A percentile compares a stretch with the other conserved stretches of the same genome.
Conservation (phyloP, 345 rosid genomes). For the Eucalyptus regnans region DNA sequence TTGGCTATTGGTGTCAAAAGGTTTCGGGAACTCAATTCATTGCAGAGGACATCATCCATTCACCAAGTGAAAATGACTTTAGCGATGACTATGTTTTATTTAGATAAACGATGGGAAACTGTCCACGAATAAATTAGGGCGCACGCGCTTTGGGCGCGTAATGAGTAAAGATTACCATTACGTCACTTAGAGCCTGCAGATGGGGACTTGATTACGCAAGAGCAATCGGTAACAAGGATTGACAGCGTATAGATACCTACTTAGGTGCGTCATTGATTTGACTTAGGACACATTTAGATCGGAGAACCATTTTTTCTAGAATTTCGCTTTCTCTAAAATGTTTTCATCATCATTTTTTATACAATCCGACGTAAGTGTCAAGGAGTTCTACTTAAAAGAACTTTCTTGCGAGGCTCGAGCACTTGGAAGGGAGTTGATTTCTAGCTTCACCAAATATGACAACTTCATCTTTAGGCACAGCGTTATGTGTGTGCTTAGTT, state of each 20-base stretch:
- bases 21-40: not conserved
- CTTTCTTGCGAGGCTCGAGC: not conserved
- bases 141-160: not conserved
- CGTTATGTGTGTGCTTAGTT: not conserved
- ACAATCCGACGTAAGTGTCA: not conserved
- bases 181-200: no score
- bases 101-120: not conserved
- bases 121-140: not conserved
- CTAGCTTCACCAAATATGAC: not conserved
- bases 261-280: not conserved
- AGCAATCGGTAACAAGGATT: no score
- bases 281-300: not conserved
- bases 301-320: not conserved
- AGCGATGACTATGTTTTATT: no score
- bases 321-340: not conserved
- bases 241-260: no score
- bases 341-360: not conserved
- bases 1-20: not conserved
- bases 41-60: not conserved
- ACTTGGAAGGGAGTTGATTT: not conserved
- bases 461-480: not conserved
- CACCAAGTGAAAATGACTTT: not conserved
- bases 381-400: rapidly evolving
- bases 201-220: no score
- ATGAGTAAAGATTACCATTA: no score